phyloP scores from a whole-genome alignment of 768 basidiomycete genomes.

The Coprinellus micaceus region DNA sequence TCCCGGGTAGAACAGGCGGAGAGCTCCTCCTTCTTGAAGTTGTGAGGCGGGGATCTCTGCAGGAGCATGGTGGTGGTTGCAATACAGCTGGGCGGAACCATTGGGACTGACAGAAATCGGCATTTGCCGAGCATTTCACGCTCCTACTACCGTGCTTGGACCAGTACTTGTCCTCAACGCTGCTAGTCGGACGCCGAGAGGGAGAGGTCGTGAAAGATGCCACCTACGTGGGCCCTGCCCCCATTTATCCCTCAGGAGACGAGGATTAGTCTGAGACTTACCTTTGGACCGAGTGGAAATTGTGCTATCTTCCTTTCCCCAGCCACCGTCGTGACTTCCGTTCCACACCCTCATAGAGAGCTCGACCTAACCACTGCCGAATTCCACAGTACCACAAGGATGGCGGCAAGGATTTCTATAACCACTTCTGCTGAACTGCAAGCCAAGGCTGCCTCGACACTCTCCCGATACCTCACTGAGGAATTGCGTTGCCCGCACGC shows the following conservation, averaged over 20 bases:
- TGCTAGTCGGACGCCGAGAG: no score
- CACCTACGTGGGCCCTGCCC: no score
- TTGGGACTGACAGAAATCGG: no score
- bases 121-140: background rate
- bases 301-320: no score
- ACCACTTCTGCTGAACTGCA: constrained; percentile 20
- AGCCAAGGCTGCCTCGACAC: constrained; percentile 12
- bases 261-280: no score
- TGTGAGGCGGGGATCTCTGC: background rate
- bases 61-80: constrained; percentile 1
- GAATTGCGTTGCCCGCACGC: constrained; percentile 21
- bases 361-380: background rate
- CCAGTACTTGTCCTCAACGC: no score
- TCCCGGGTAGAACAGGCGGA: background rate
- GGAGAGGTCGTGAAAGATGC: no score
- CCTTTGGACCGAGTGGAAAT: no score
- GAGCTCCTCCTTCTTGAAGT: background rate
- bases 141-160: no score
- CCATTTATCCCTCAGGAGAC: no score
- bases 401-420: constrained; percentile 13
- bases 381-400: background rate
- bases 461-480: constrained; percentile 15
- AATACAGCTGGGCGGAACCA: background rate
- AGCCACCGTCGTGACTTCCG: no score
- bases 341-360: background rate